Base-by-base conservation (phyloP, 768 basidiomycete genomes). In the Russula ochroleuca region DNA sequence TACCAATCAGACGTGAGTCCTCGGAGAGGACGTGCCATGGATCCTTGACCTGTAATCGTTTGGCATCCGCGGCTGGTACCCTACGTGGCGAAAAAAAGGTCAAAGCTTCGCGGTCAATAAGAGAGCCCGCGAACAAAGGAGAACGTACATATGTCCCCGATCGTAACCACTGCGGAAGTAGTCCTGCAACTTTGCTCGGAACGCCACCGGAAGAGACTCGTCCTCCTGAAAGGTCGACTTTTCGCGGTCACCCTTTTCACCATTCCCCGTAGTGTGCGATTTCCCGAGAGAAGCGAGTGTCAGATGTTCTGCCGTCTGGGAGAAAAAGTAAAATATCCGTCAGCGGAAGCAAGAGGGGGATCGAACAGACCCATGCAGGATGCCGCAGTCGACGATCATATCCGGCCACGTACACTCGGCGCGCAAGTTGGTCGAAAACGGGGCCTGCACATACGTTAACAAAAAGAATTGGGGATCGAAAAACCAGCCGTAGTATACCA, bases 31-130 rank as follows among this genome's bases (percentile, higher is more conserved):
- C 25, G 25, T 8, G 7, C 13, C 25, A 49, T 28, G 14, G 25
- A 25, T 33, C n/a, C 33, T 8, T 47, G 11, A 86, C 87, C 76
- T 94, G 94, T 17, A 91, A 93, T 37, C 78, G 75, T 73, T 95
- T 98, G 9, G 94, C 95, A 75, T 99, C 97, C 35, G 96, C 96
- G 21, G 96, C 96, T 38, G 95, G 94, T 0, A 96, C 94, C 93
- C 92, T 92, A 31, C 5, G 10, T 3, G 5, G 14, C 14, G 11
- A 48, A 43, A 53, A 0, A 59, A 5, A 40, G 25, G 13, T 28
- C 28, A 28, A 28, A 28, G 5, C 5, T 28, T 35, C 8, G 35
- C 35, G 10, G 3, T 35, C 8, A 10, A 10, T 35, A 10, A 35
- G 3, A 8, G 7, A 7, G 35, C 35, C n/a, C n/a, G n/a, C n/a